These are phyloP conservation scores for Daldinia decipiens DNA, from an alignment of 495 filamentous ascomycete species.

Conservation along the genomic window DNA sequence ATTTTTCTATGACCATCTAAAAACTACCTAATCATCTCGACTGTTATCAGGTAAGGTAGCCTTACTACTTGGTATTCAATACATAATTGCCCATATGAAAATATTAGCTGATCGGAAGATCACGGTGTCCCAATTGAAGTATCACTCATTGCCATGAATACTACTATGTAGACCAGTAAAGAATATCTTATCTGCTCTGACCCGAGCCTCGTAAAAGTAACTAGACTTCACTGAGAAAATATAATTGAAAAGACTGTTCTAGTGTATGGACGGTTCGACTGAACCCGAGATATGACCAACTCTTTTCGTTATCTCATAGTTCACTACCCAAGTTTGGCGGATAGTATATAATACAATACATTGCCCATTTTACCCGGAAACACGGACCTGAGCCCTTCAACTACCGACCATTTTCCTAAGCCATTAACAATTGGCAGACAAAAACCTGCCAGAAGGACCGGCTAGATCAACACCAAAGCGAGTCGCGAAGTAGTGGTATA, in stretches of 20 bases:
- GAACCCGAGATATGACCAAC: conserved; percentile 30
- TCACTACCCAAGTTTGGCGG: background rate
- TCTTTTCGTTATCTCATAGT: conserved; percentile 26
- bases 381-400: background rate
- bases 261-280: conserved; percentile 34
- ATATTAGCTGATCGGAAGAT: background rate
- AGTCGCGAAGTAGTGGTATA: background rate
- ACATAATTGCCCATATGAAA: background rate
- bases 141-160: background rate
- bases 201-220: background rate
- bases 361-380: conserved; percentile 10
- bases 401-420: background rate
- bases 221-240: conserved; percentile 6
- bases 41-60: too few relatives aligned
- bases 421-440: background rate
- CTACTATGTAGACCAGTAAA: background rate
- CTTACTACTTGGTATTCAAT: too few relatives aligned
- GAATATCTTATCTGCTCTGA: background rate
- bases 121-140: background rate
- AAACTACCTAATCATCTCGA: too few relatives aligned
- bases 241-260: conserved; percentile 31
- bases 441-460: background rate
- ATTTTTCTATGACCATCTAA: background rate
- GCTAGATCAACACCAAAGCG: conserved; percentile 10
- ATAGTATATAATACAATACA: conserved; percentile 23